These are phyloP conservation scores for Penicillium samsonianum DNA, from an alignment of 495 filamentous ascomycete species.

Conservation along the genomic window DNA sequence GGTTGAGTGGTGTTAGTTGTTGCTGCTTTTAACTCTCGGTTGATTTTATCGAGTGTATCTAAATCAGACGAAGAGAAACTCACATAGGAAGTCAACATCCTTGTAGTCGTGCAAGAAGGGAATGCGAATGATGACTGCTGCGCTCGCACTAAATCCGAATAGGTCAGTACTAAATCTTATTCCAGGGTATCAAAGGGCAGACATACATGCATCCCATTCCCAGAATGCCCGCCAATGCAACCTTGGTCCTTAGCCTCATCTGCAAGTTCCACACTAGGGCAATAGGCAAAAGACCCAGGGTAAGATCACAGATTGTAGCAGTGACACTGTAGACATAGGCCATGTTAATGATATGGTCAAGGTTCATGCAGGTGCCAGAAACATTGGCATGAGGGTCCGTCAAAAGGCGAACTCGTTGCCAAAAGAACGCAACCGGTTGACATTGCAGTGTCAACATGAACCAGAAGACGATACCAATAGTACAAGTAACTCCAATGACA, in stretches of 20 bases:
- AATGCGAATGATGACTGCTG: conserved; percentile 43
- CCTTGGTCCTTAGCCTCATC: conserved; percentile 41
- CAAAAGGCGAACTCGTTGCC: conserved; percentile 29
- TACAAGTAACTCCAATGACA: conserved; percentile 32
- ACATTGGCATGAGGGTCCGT: conserved; percentile 5
- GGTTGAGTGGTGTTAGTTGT: conserved; percentile 14
- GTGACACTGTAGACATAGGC: conserved; percentile 47
- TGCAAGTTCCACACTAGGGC: conserved; percentile 42
- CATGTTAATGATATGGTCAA: conserved; percentile 33
- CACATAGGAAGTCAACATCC: conserved; percentile 35
- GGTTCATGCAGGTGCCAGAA: conserved; percentile 36
- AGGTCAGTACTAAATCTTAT: neutral
- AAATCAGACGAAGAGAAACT: conserved; percentile 13
- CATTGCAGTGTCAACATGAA: conserved; percentile 47
- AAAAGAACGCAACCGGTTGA: conserved; percentile 42
- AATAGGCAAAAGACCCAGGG: conserved; percentile 39
- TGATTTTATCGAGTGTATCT: neutral
- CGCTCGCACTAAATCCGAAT: conserved; percentile 30
- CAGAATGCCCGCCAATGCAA: conserved; percentile 39
- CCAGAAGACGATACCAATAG: conserved; percentile 38
- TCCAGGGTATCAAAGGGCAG: neutral
- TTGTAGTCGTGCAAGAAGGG: conserved; percentile 36
- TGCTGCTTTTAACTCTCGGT: neutral
- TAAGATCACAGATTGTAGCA: conserved; percentile 44
- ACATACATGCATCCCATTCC: conserved; percentile 46